A percentile compares a stretch with the other conserved stretches of the same genome.
Conservation (phyloP, 139 green algal genomes). For the Picochlorum sp. region DNA sequence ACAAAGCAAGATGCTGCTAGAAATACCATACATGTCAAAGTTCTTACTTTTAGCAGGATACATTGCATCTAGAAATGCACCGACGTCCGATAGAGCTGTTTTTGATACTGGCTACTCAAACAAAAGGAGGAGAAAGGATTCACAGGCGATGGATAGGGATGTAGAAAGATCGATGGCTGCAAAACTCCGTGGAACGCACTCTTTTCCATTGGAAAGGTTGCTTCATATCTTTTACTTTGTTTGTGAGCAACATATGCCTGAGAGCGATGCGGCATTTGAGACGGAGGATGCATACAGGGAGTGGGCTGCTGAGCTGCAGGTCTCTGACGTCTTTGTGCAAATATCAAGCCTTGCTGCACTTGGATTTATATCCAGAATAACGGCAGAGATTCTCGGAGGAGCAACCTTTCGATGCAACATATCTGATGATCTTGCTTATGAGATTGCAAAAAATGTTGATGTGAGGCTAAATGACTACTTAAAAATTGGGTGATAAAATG, state of each 20-base stretch:
- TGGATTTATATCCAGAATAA: slow-evolving; percentile 18
- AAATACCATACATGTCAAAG: slow-evolving; percentile 38
- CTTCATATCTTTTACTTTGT: slow-evolving; percentile 45
- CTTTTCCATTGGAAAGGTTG: slow-evolving; percentile 50
- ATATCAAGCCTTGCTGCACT: slow-evolving; percentile 26
- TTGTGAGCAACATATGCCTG: slow-evolving; percentile 4
- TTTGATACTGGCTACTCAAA: slow-evolving; percentile 18
- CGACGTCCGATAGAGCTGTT: slow-evolving; percentile 28
- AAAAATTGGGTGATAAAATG: background rate
- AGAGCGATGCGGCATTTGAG: slow-evolving; percentile 12
- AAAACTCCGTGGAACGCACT: slow-evolving; percentile 33
- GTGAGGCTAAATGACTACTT: slow-evolving; percentile 28
- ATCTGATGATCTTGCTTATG: slow-evolving; percentile 14
- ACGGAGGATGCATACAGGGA: background rate
- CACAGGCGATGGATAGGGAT: slow-evolving; percentile 23
- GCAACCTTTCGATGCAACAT: slow-evolving; percentile 31
- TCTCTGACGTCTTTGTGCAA: slow-evolving; percentile 25
- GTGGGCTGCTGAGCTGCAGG: background rate
- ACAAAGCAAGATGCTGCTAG: slow-evolving; percentile 9
- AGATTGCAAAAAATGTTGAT: slow-evolving; percentile 24
- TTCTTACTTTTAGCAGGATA: slow-evolving; percentile 42
- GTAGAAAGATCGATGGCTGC: slow-evolving; percentile 38
- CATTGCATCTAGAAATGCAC: slow-evolving; percentile 42
- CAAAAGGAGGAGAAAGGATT: slow-evolving; percentile 6
- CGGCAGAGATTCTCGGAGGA: slow-evolving; percentile 18